Evolutionary conservation across 1,284 basidiomycete species (phyloP), one percentile per base, ranked within the genome.

Genomic region (Pulchroboletus neoregius): DNA sequence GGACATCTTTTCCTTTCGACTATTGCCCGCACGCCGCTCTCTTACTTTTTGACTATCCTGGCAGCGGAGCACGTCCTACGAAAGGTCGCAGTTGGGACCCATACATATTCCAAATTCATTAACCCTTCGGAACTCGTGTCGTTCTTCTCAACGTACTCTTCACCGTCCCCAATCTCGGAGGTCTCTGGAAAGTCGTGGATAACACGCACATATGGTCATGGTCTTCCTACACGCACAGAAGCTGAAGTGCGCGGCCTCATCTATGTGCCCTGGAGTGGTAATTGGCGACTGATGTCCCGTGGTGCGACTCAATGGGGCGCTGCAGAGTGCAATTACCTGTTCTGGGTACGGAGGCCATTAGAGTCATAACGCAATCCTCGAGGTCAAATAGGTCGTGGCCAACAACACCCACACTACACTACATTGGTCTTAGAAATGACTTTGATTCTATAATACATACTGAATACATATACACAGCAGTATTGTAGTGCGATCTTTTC

Each of bases 1-100:
- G 96, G 96, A 1, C 92, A 97, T 62, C 76, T 99, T 9, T 89
- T 98, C 70, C 74, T 99, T 35, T 96, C 93, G 4, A 99, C 96
- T n/a, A 91, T 99, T 58, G 85, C 94, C 0, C 87, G 96, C 38
- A 98, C 94, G 11, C 88, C 91, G 0, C 78, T 99, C 34, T 78
- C 94, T 5, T 92, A 92, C 66, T 73, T 94, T 51, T 74, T 98
- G 23, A 94, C 94, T 10, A 94, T 99, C 60, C 77, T 94, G 49
- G 71, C 94, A 39, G 95, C 94, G 4, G 95, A 99, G 69, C 72
- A 90, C 39, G 63, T 94, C 43, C 73, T 96, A 12, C 76, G 87
- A 1, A 76, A 92, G 56, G 96, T 99, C 42, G 76, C 88, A 0
- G 80, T 79, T 0, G 94, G 95, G 3, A 99, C 96, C 5, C 96